Evolutionary conservation across 148 eudicot genomes (phyloP), one percentile per base, ranked within the genome.

Genomic region (Fallopia convolvulus): DNA sequence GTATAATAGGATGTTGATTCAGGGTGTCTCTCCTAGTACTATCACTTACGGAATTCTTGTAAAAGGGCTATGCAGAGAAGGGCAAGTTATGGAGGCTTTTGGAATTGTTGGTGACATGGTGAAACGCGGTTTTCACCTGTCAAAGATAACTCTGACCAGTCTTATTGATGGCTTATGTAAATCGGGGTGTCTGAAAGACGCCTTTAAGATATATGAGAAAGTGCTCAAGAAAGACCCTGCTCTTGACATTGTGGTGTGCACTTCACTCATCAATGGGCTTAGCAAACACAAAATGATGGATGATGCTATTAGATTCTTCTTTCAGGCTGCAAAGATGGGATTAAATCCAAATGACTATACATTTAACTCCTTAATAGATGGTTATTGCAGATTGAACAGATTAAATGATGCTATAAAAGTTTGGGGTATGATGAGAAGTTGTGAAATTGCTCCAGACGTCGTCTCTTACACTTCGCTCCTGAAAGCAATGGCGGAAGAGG

Each of bases 111-210:
- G 87, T 77, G 84, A 77, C 47, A 81, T 77, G 76, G 6, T 87
- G 78, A 90, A 90, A 80, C 85, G 76, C 48, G 93, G 93, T 78
- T 63, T 81, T 58, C 84, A 86, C 77, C 89, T 86, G 60, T 90
- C 90, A n/a, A 73, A 79, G 78, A 44, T 80, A 74, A 79, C 75
- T 52, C 87, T 88, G 53, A 83, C 89, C 39, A 75, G 85, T 80
- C 82, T 90, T 47, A 88, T 90, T 83, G 86, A 87, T 80, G 90
- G 93, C 56, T 81, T 87, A 42, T 90, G 89, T 82, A 88, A 85
- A 80, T 63, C 56, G 47, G 91, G 91, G 72, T n/a, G 78, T 73
- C 61, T 88, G 76, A 82, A 70, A 85, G 87, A 85, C 48, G 89
- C 86, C 20, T 80, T 83, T 47, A 76, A n/a, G 26, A 83, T 89